Evolutionary conservation across 2,329 filamentous ascomycete genomes (phyloP), one percentile per base, ranked within the genome.

Genomic region (Hymenoscyphus occultus): DNA sequence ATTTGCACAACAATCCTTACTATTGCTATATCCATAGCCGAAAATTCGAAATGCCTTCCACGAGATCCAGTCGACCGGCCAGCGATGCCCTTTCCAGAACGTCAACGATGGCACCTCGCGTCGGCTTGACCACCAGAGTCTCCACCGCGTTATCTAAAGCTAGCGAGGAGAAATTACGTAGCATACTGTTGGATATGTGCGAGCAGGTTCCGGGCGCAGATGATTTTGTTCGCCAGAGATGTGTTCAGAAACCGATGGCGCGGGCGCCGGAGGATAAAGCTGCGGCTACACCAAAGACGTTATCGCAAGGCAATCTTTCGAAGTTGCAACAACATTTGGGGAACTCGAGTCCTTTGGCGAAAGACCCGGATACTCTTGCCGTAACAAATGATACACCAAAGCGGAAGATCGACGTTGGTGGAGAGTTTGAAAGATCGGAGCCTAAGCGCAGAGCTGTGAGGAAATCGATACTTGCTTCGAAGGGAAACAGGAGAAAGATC

Each of bases 191-290:
- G 10, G 45, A 28, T 51, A 51, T 51, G 45, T 51, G 45, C 45
- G 45, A 51, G 22, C 19, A 51, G 45, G 45, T 51, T 51, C 45
- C 45, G 19, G 45, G 45, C 5, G 45, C 45, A 22, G 45, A 51
- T 51, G 45, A 51, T 22, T 51, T 51, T 51, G 45, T 51, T 28
- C 45, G 45, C 19, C 45, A 51, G 45, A 51, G 45, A 51, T 51
- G 45, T 19, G 45, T 51, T 51, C 45, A 51, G 22, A 51, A 51
- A 22, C n/a, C n/a, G 45, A 19, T 12, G 12, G n/a, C 45, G n/a
- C 45, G 45, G 19, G n/a, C 45, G 5, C 45, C 9, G 7, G 45
- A 28, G n/a, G 45, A 51, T 19, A 51, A 51, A 51, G 22, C 19
- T 51, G n/a, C 9, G 12, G 45, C 19, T n/a, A 19, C 35, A 1